Evolutionary conservation across 768 basidiomycete genomes (phyloP), one percentile per base, ranked within the genome.

Genomic region (Paxillus involutus): DNA sequence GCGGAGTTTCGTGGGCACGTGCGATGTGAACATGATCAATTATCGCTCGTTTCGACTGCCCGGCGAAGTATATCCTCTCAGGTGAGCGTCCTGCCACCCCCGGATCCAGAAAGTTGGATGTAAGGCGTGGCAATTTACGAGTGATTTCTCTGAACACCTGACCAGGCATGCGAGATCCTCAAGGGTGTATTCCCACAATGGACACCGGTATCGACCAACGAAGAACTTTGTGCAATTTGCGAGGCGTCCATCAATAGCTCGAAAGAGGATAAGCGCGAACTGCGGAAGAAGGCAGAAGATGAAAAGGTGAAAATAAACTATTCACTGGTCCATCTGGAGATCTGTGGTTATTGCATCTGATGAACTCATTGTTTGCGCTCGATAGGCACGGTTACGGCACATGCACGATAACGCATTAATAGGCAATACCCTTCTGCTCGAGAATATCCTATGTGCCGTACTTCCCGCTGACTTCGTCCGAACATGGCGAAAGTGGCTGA

Each of bases 401-500:
- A 80, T 89, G 77, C 75, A 82, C 56, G 82, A 87, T 55, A 77
- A 79, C 56, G 70, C 78, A 48, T 62, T 82, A 47, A 78, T 70
- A 55, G 77, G 75, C 47, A 75, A 75, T 55, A 75, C 71, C 49
- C 62, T 68, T n/a, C 66, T 78, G 17, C 72, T 80, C 13, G 78
- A 81, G 43, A 73, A 79, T 44, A 72, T 77, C 35, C 72, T 78
- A 9, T 85, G 79, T 59, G 84, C 84, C 11, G 71, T 89, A 39
- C 69, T 89, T 39, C 79, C 86, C 8, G 71, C 79, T 30, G 73
- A 73, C 2, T 94, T 92, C 63, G 69, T 86, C 46, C 82, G 78
- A 24, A 62, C 72, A 37, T 94, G 92, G 92, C 76, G 76, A 51
- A 75, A 77, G 52, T 94, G 92, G 92, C 63, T 85, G 7, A 72